Percentiles rank a stretch among this genome's conserved stretches.
phyloP scores from a whole-genome alignment of 257 asterid species.

The Catharanthus roseus region DNA sequence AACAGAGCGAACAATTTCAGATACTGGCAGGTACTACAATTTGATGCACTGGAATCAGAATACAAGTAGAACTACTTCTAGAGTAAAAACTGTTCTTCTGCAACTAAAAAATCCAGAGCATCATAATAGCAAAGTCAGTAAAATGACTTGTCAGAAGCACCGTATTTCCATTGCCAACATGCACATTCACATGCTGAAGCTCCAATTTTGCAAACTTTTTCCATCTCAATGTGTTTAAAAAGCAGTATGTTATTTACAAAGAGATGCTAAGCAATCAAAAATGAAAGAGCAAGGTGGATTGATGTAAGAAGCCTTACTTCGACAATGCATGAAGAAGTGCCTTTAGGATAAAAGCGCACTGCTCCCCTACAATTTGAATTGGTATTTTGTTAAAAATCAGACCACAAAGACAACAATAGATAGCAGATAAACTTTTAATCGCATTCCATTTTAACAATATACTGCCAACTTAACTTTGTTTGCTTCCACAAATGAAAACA shows the following conservation, averaged over 20 bases:
- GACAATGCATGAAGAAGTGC: constrained; percentile 58
- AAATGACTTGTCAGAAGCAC: background rate
- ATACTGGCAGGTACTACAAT: no score
- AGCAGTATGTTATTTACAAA: background rate
- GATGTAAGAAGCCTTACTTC: constrained; percentile 51
- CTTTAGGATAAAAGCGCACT: constrained; percentile 84
- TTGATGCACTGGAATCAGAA: background rate
- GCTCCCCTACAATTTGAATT: constrained; percentile 70
- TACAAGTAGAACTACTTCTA: background rate
- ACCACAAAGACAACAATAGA: background rate
- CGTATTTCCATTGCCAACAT: background rate
- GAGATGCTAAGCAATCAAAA: background rate
- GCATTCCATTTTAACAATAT: background rate
- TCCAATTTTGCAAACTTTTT: background rate
- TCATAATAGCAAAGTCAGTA: background rate
- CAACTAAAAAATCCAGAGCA: background rate
- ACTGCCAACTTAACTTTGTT: background rate
- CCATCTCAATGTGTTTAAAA: background rate
- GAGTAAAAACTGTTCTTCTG: background rate
- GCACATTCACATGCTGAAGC: constrained; percentile 1
- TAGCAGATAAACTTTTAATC: background rate
- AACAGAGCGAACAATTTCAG: background rate
- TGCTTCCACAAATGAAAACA: background rate
- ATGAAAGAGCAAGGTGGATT: constrained; percentile 6
- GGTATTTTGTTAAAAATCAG: constrained; percentile 4